Percentiles rank a stretch among this genome's conserved stretches.
These are phyloP conservation scores for Hevea brasiliensis DNA, from an alignment of 345 rosid genomes.

Conservation along the genomic window DNA sequence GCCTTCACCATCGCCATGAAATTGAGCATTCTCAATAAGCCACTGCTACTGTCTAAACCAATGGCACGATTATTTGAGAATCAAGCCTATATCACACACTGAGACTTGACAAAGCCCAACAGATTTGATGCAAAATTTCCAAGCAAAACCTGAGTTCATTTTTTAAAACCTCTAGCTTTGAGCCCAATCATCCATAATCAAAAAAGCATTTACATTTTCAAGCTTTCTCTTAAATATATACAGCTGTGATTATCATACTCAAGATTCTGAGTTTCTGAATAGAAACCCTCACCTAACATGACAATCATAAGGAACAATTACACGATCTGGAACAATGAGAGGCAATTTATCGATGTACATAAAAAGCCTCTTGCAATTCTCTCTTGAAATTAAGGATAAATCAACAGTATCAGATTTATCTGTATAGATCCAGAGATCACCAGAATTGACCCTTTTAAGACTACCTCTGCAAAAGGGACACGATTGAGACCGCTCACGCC, in stretches of 20 bases:
- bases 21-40: too few relatives aligned
- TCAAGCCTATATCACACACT: too few relatives aligned
- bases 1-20: too few relatives aligned
- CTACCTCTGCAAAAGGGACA: constrained; percentile 72
- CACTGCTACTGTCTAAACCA: too few relatives aligned
- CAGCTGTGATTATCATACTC: constrained; percentile 3
- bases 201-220: constrained; percentile 22
- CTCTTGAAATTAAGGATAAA: constrained; percentile 47
- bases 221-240: constrained; percentile 1
- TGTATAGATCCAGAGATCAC: constrained; percentile 64
- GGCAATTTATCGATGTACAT: constrained; percentile 64
- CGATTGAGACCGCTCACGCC: constrained; percentile 58
- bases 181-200: background rate
- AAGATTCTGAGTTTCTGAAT: background rate
- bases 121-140: too few relatives aligned
- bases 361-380: constrained; percentile 58
- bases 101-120: too few relatives aligned
- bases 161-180: background rate
- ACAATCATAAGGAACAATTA: constrained; percentile 31
- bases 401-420: constrained; percentile 51
- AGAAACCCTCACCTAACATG: background rate
- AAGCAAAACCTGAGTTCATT: background rate
- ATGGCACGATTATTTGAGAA: too few relatives aligned
- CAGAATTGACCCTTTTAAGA: constrained; percentile 63
- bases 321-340: constrained; percentile 44